These are phyloP conservation scores for Aspergillus cristatus DNA, from an alignment of 495 filamentous ascomycete genomes.

Conservation along the genomic window DNA sequence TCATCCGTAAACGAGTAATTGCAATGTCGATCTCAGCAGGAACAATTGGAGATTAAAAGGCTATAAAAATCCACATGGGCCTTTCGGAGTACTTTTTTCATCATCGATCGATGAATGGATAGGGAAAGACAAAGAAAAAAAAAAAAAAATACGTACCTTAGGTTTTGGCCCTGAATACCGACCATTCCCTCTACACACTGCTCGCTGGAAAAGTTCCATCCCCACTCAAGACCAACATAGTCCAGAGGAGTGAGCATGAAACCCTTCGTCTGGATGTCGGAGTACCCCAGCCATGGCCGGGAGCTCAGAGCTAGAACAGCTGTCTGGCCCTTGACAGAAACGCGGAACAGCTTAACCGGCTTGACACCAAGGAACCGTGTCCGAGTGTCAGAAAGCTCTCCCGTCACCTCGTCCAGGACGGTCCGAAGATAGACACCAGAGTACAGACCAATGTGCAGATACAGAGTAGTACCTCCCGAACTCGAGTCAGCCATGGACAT, in stretches of 20 bases:
- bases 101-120: conserved; percentile 44
- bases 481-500: conserved; percentile 92
- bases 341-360: conserved; percentile 76
- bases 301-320: conserved; percentile 88
- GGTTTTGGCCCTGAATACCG: conserved; percentile 80
- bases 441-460: conserved; percentile 89
- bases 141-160: conserved; percentile 56
- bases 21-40: conserved; percentile 50
- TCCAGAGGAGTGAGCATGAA: conserved; percentile 89
- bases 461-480: conserved; percentile 67
- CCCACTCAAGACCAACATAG: conserved; percentile 83
- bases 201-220: conserved; percentile 92
- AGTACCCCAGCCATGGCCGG: conserved; percentile 88
- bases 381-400: conserved; percentile 86
- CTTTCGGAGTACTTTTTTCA: conserved; percentile 50
- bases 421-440: conserved; percentile 94
- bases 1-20: too few species aligned
- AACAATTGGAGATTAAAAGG: conserved; percentile 58
- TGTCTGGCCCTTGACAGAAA: conserved; percentile 71
- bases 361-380: conserved; percentile 90
- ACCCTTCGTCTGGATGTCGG: conserved; percentile 66
- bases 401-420: conserved; percentile 86
- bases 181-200: conserved; percentile 92
- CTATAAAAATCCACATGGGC: conserved; percentile 48
- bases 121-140: conserved; percentile 7